Percentiles rank a stretch among this genome's conserved stretches.
These are phyloP conservation scores for Lepiota subincarnata DNA, from an alignment of 768 basidiomycete genomes.

Conservation along the genomic window DNA sequence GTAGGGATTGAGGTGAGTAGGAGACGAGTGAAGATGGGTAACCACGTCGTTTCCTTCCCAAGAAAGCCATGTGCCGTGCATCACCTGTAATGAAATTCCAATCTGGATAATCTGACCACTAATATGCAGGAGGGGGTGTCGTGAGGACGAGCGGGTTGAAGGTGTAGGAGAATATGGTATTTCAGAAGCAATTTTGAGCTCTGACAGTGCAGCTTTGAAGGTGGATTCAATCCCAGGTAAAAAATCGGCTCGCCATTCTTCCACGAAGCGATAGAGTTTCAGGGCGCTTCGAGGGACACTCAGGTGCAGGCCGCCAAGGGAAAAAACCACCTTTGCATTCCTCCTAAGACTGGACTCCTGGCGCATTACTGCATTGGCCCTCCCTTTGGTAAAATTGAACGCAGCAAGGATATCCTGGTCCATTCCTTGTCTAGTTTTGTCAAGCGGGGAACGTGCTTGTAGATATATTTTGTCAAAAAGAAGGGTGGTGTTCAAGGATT, in stretches of 20 bases:
- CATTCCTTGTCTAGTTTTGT: constrained; percentile 23
- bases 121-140: constrained; percentile 38
- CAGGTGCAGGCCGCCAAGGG: constrained; percentile 43
- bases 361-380: constrained; percentile 41
- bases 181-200: constrained; percentile 44
- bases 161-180: constrained; percentile 30
- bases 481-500: constrained; percentile 45
- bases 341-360: constrained; percentile 38
- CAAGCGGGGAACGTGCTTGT: constrained; percentile 51
- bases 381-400: constrained; percentile 43
- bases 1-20: constrained; percentile 26
- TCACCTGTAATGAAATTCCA: constrained; percentile 69
- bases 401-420: constrained; percentile 62
- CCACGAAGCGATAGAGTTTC: constrained; percentile 70
- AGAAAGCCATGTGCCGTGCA: constrained; percentile 85
- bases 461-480: constrained; percentile 50
- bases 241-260: constrained; percentile 81
- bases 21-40: constrained; percentile 40
- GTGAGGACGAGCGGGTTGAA: constrained; percentile 19
- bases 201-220: constrained; percentile 59
- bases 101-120: constrained; percentile 49
- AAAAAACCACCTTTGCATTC: constrained; percentile 40
- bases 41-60: constrained; percentile 59
- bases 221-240: constrained; percentile 71
- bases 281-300: constrained; percentile 79